Evolutionary conservation across 2,329 filamentous ascomycete species (phyloP), one percentile per base, ranked within the genome.

Genomic region (Macrophomina phaseolina): DNA sequence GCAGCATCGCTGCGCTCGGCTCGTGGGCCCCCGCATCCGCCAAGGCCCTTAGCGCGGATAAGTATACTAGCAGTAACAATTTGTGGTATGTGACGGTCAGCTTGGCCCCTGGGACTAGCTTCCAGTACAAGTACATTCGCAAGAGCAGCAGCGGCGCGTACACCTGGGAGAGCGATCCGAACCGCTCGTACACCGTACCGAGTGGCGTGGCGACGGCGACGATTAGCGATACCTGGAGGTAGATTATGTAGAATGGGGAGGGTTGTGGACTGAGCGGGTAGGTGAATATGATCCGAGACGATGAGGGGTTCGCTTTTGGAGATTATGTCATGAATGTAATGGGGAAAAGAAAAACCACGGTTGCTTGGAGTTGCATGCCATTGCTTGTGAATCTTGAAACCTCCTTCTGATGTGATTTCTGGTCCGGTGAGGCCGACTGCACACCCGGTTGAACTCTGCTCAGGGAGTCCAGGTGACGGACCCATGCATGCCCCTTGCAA

Each of bases 61-160:
- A 76, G 45, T 85, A 85, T 71, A 82, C 82, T 0, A 52, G 69
- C 0, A 70, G 78, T 3, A 74, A 81, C 40, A 83, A 83, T 4
- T 52, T 84, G 5, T 86, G 84, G 84, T 76, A 73, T n/a, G 76
- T 73, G 0, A 78, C 75, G 11, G 71, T 83, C 11, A 77, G 75
- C 46, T 68, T 85, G 40, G 72, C 75, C 1, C 81, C 81, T 1
- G 82, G 80, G 0, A 74, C 79, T 67, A 77, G 71, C 11, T 75
- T 83, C n/a, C 77, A 71, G 63, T 86, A 85, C 69, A 79, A 78
- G 69, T 86, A 83, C 69, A 79, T 81, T 32, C 74, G 78, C 30
- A 75, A 81, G 68, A 77, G 84, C 71, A 78, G 82, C 68, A 82
- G 78, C 68, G 78, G 77, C 0, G 76, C 81, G 65, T 79, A 78